Base-by-base conservation (phyloP, 2,329 filamentous ascomycete genomes). In the Metarhizium humberi region DNA sequence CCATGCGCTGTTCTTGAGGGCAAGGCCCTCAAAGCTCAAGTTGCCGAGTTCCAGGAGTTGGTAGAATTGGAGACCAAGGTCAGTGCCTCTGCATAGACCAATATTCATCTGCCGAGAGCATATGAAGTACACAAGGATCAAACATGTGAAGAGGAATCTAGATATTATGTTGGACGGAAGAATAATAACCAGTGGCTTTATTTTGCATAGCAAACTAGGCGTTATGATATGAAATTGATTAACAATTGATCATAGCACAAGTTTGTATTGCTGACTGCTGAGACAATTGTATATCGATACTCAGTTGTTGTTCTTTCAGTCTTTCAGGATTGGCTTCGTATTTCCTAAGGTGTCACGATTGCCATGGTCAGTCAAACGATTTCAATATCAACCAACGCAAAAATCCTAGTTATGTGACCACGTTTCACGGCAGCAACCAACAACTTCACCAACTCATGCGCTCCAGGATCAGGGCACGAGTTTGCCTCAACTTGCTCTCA, bases 241-340 rank as follows among this genome's bases (percentile, higher is more conserved):
- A 5, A 5, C 13, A 16, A 16, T 16, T 40, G 8, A 36, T 8
- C 34, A 13, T 36, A 40, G 40, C 14, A 42, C 16, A 42, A 42
- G 40, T 6, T 14, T 42, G 14, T 42, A 42, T 34, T 34, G 6
- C 32, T 11, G 6, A 11, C 10, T 34, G 10, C 5, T 34, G 32
- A 14, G 38, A 40, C 38, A 40, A 40, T 16, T 40, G 10, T 11
- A 16, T 63, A 80, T 86, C 45, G 87, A 85, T 66, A 84, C 83
- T 86, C 90, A 89, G 29, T 79, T 25, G 25, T 25, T 25, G 25
- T 25, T 25, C 25, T 25, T 25, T 25, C 25, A 25, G 25, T 25
- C 25, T 25, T 25, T 25, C 25, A 25, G 25, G 3, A 25, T 25
- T 25, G 25, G 25, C 25, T 25, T 25, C 25, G 25, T 25, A 25